Evolutionary conservation across 768 basidiomycete genomes (phyloP).

Genomic region (Lactarius sanguifluus): DNA sequence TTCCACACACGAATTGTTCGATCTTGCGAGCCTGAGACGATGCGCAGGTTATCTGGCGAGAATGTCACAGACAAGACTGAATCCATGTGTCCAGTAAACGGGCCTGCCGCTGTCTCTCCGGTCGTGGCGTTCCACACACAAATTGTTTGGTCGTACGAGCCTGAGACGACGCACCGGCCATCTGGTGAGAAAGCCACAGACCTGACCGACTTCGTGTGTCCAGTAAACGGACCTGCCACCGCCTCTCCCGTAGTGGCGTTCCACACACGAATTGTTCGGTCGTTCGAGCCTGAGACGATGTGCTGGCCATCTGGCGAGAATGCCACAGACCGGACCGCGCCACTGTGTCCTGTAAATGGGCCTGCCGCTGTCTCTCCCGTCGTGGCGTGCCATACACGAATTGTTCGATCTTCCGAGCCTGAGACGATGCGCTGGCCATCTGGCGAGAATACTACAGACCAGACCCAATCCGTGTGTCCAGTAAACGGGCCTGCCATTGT

Average conservation of each 20-base stretch:
- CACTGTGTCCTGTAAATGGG: neutral
- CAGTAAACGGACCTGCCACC: neutral
- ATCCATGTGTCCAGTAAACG: neutral
- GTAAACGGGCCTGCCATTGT: neutral
- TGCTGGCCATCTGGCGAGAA: neutral
- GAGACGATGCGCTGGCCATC: neutral
- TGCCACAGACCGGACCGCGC: neutral
- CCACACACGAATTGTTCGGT: neutral
- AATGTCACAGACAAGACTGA: neutral
- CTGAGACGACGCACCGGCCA: neutral
- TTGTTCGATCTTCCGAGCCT: neutral
- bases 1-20: neutral
- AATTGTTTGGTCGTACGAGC: neutral
- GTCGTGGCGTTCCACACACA: neutral
- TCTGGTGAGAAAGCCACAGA: neutral
- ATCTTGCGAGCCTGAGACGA: neutral
- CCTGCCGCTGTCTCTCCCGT: neutral
- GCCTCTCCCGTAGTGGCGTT: neutral
- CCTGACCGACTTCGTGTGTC: rapidly evolving
- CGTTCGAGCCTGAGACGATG: neutral
- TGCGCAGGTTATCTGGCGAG: neutral
- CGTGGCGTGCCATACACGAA: neutral
- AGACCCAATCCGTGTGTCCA: neutral
- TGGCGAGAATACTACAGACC: neutral
- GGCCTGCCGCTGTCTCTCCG: neutral